Conservation (phyloP, 139 green algal species). For the Pedinophyceae sp. region DNA sequence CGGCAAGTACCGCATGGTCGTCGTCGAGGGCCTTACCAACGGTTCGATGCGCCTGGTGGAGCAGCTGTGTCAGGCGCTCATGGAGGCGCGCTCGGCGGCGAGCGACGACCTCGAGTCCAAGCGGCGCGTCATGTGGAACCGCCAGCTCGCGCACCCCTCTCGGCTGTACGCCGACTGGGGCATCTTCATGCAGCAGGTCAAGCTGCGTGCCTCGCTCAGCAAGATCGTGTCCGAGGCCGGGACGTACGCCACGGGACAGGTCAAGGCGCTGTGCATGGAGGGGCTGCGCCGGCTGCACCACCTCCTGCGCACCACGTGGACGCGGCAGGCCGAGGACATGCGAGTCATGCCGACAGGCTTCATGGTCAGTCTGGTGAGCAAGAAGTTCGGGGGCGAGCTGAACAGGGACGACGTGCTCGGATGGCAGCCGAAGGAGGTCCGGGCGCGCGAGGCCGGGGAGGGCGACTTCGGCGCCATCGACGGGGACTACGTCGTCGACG, state of each 20-base stretch:
- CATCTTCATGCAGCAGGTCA: slow-evolving; percentile 36
- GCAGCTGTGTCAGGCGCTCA: background rate
- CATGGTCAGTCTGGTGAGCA: slow-evolving; percentile 35
- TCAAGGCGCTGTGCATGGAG: slow-evolving; percentile 27
- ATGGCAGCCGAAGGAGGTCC: slow-evolving; percentile 5
- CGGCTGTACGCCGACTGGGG: slow-evolving; percentile 29
- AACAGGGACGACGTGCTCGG: slow-evolving; percentile 28
- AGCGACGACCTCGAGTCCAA: background rate
- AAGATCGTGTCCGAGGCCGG: slow-evolving; percentile 26
- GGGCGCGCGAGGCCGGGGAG: slow-evolving; percentile 11
- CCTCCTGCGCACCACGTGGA: slow-evolving; percentile 8
- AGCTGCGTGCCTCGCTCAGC: slow-evolving; percentile 24
- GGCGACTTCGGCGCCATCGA: background rate
- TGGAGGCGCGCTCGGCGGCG: background rate
- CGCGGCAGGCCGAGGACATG: slow-evolving; percentile 10
- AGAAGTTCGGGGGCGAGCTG: slow-evolving; percentile 51
- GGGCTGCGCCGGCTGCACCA: slow-evolving; percentile 5
- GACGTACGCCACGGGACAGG: slow-evolving; percentile 31
- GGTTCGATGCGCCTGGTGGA: slow-evolving; percentile 16
- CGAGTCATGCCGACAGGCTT: slow-evolving; percentile 10
- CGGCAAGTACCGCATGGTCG: slow-evolving; percentile 27
- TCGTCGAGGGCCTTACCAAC: slow-evolving; percentile 27
- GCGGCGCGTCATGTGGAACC: background rate
- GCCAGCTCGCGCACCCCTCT: slow-evolving; percentile 10
- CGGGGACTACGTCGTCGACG: background rate